Percentiles rank a stretch among this genome's conserved stretches.
Conservation (phyloP, 768 basidiomycete species). For the Antrodiella citrinella region DNA sequence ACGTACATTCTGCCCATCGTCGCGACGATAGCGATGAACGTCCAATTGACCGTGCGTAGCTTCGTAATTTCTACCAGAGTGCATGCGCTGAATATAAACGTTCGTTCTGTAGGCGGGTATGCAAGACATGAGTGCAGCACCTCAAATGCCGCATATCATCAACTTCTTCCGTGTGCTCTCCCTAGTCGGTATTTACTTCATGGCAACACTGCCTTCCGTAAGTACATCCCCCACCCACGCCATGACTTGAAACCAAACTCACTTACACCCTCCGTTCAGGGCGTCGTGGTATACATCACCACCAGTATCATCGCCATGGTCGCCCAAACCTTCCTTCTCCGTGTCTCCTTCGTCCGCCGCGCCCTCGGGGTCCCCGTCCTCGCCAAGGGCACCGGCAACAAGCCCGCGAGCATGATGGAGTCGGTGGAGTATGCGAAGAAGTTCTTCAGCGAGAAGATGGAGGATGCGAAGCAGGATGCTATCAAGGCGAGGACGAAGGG, state of each 20-base stretch:
- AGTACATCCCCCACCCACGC: conserved; percentile 19
- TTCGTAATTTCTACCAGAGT: too few relatives aligned
- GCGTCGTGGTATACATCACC: conserved; percentile 49
- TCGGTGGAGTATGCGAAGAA: conserved; percentile 12
- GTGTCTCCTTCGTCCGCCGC: conserved; percentile 32
- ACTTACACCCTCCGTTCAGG: conserved; percentile 27
- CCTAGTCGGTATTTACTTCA: conserved; percentile 39
- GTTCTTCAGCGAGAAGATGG: too few relatives aligned
- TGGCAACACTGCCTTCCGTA: conserved; percentile 60
- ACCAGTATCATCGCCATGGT: conserved; percentile 39
- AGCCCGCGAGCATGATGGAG: conserved; percentile 22
- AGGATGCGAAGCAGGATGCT: neutral
- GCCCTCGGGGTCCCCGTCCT: conserved; percentile 27
- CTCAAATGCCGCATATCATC: conserved; percentile 54
- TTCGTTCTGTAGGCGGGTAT: conserved; percentile 34
- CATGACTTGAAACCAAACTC: neutral
- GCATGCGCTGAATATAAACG: neutral
- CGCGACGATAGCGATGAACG: conserved; percentile 50
- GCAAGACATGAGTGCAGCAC: conserved; percentile 42
- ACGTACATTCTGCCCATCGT: conserved; percentile 62
- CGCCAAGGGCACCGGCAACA: conserved; percentile 7
- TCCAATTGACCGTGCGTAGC: conserved; percentile 56
- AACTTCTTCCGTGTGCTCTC: conserved; percentile 59
- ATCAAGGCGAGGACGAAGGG: too few relatives aligned
- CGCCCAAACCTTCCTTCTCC: conserved; percentile 40